Percentiles rank a stretch among this genome's conserved stretches.
These are phyloP conservation scores for Coemansia sp. DNA, from an alignment of 192 early-diverging fungal species.

Conservation along the genomic window DNA sequence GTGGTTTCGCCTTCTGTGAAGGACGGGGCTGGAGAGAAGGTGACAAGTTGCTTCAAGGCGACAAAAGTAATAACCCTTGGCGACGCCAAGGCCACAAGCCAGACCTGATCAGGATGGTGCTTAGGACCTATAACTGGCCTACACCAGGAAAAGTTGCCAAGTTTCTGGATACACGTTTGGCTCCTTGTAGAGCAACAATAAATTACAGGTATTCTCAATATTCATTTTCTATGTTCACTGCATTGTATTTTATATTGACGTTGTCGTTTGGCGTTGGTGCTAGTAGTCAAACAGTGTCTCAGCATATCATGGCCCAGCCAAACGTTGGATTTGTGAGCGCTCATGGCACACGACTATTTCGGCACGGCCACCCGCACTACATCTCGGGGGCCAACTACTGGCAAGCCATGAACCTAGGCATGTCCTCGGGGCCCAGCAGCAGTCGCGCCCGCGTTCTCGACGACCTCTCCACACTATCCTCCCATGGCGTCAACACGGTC, in stretches of 20 bases:
- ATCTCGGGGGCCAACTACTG: slow-evolving; percentile 71
- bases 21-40: not conserved
- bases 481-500: slow-evolving; percentile 61
- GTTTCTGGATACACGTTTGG: not conserved
- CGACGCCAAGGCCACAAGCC: not conserved
- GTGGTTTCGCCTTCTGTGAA: not conserved
- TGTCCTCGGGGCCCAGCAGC: slow-evolving; percentile 47
- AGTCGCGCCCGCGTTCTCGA: slow-evolving; percentile 57
- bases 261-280: not conserved
- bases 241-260: not conserved
- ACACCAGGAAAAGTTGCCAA: no score
- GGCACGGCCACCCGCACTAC: slow-evolving; percentile 30
- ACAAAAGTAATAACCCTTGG: not conserved
- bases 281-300: not conserved
- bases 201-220: no score
- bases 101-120: not conserved
- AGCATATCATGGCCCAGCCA: not conserved
- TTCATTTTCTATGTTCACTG: not conserved
- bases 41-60: no score
- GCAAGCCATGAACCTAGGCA: slow-evolving; percentile 75
- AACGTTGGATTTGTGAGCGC: slow-evolving; percentile 48
- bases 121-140: no score
- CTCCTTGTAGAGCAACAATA: not conserved
- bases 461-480: slow-evolving; percentile 56
- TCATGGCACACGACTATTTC: slow-evolving; percentile 39